These are phyloP conservation scores for Fusarium multiceps DNA, from an alignment of 2,329 filamentous ascomycete genomes.

Conservation along the genomic window DNA sequence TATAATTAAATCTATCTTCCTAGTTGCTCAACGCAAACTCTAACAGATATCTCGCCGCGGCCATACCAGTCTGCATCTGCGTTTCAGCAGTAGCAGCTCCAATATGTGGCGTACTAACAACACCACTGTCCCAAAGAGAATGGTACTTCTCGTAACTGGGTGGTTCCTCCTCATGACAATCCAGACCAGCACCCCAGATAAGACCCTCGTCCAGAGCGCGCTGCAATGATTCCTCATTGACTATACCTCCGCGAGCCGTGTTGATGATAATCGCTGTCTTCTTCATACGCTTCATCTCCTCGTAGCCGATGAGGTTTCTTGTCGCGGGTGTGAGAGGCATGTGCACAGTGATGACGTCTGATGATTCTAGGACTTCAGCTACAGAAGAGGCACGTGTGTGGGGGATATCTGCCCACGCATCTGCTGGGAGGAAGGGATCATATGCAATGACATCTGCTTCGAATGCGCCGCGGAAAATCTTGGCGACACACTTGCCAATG, in stretches of 20 bases:
- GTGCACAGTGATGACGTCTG: conserved; percentile 54
- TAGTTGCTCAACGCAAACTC: conserved; percentile 28
- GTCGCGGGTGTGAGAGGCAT: conserved; percentile 52
- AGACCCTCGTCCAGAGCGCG: conserved; percentile 48
- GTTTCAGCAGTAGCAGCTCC: conserved; percentile 56
- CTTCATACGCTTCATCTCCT: conserved; percentile 52
- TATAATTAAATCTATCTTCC: neutral
- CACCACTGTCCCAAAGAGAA: conserved; percentile 50
- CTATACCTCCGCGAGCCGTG: conserved; percentile 54
- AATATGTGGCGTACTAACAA: conserved; percentile 58
- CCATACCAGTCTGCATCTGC: conserved; percentile 47
- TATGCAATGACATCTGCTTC: conserved; percentile 51
- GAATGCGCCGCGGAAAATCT: conserved; percentile 53
- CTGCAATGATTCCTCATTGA: conserved; percentile 52
- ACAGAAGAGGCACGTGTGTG: conserved; percentile 48
- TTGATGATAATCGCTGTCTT: conserved; percentile 54
- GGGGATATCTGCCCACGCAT: conserved; percentile 50
- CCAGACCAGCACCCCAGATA: conserved; percentile 55
- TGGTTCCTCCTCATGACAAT: conserved; percentile 55
- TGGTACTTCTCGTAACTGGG: conserved; percentile 51
- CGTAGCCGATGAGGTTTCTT: conserved; percentile 47
- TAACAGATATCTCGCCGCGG: conserved; percentile 40
- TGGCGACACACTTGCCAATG: conserved; percentile 51
- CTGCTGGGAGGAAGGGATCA: conserved; percentile 50
- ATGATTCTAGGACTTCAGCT: conserved; percentile 47